Percentiles rank a stretch among this genome's conserved stretches.
Evolutionary conservation across 345 rosid genomes (phyloP).

Genomic region (Garcia nutans): DNA sequence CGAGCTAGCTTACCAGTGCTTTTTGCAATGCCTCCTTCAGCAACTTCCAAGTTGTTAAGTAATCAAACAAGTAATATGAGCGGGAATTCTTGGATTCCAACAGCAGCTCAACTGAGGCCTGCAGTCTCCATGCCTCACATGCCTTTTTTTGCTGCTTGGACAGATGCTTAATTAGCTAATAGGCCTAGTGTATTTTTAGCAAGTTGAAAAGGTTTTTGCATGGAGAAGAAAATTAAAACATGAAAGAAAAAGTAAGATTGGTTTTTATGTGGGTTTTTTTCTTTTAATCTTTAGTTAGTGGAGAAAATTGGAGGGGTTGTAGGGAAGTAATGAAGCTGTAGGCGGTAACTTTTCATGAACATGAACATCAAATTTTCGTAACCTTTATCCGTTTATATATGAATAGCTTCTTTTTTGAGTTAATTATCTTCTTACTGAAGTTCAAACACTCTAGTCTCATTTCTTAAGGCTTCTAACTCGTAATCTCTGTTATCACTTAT

Average conservation of each 20-base stretch:
- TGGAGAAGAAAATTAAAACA: constrained; percentile 19
- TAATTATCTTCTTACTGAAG: too few relatives aligned
- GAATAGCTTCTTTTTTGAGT: too few relatives aligned
- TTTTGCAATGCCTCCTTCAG: constrained; percentile 48
- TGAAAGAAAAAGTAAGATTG: constrained; percentile 14
- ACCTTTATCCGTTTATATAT: background rate
- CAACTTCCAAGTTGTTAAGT: constrained; percentile 44
- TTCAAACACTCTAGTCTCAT: too few relatives aligned
- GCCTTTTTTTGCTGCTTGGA: constrained; percentile 85
- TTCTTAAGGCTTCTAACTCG: too few relatives aligned
- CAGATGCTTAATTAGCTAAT: constrained; percentile 48
- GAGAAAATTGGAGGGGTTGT: constrained; percentile 9
- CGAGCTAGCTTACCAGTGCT: constrained; percentile 45
- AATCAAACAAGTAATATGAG: constrained; percentile 37
- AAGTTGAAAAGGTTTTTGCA: constrained; percentile 14
- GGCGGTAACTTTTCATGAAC: constrained; percentile 27
- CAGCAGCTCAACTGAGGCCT: constrained; percentile 57
- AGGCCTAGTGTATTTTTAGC: constrained; percentile 10
- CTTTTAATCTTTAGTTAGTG: background rate
- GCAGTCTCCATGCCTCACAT: constrained; percentile 54
- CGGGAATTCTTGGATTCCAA: constrained; percentile 53
- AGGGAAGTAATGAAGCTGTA: constrained; percentile 21
- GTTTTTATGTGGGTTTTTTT: constrained; percentile 9
- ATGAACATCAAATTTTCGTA: constrained; percentile 26
- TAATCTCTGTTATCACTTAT: too few relatives aligned